Conservation (phyloP, 192 early-diverging fungal species). For the Entomortierella chlamydospora region DNA sequence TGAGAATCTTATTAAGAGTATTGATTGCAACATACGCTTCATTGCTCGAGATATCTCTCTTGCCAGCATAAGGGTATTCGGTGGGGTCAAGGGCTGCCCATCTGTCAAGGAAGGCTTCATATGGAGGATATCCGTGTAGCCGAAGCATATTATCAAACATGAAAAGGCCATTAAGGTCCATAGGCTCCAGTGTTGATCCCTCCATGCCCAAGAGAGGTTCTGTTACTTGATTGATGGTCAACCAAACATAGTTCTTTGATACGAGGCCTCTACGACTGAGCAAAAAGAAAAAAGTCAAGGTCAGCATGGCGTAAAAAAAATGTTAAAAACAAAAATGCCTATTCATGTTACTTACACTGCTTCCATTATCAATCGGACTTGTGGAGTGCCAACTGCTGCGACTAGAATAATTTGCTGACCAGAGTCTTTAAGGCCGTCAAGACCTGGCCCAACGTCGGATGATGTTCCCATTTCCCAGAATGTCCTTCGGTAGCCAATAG, state of each 20-base stretch:
- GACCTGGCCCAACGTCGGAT: conserved; percentile 22
- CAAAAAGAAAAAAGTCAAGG: background rate
- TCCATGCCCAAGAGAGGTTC: conserved; percentile 18
- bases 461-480: conserved; percentile 45
- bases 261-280: conserved; percentile 37
- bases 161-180: conserved; percentile 58
- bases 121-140: conserved; percentile 58
- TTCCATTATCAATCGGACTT: conserved; percentile 44
- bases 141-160: conserved; percentile 61
- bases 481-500: conserved; percentile 48
- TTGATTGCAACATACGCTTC: conserved; percentile 45
- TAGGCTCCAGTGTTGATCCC: conserved; percentile 11
- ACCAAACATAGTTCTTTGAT: conserved; percentile 56
- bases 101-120: conserved; percentile 57
- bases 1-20: background rate
- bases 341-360: conserved; percentile 40
- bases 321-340: background rate
- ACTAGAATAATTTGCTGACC: conserved; percentile 61
- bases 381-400: conserved; percentile 50
- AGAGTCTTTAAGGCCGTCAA: conserved; percentile 38
- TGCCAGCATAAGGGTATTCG: conserved; percentile 58
- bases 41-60: conserved; percentile 58
- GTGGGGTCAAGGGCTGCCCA: conserved; percentile 55
- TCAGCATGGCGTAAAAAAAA: background rate
- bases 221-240: conserved; percentile 54